These are phyloP conservation scores for Penicillium sclerotigenum DNA, from an alignment of 2,329 filamentous ascomycete genomes.

Conservation along the genomic window DNA sequence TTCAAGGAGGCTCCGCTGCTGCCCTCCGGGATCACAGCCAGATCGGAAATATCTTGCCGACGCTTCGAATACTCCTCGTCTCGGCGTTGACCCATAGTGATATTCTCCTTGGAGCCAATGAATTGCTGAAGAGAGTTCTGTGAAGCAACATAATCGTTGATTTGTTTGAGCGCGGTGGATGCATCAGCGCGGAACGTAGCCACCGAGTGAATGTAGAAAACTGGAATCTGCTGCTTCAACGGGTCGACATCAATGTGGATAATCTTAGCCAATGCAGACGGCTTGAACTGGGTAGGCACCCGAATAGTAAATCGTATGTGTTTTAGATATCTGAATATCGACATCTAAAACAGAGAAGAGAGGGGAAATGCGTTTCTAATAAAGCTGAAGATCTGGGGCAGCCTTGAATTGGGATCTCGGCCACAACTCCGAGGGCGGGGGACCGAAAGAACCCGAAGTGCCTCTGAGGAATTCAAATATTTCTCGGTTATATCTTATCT, in stretches of 20 bases:
- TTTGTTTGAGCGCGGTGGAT: constrained; percentile 63
- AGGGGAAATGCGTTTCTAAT: constrained; percentile 3
- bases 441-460: not conserved
- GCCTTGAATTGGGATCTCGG: constrained; percentile 10
- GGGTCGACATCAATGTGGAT: constrained; percentile 66
- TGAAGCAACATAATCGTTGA: constrained; percentile 59
- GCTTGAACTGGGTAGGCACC: constrained; percentile 74
- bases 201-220: constrained; percentile 67
- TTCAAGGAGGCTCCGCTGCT: constrained; percentile 62
- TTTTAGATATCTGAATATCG: not conserved
- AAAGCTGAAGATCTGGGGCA: constrained; percentile 6
- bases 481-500: not conserved
- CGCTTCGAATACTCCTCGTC: constrained; percentile 57
- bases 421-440: constrained; percentile 20
- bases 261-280: constrained; percentile 55
- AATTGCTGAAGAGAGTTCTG: constrained; percentile 45
- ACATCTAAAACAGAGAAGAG: not conserved
- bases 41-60: constrained; percentile 57
- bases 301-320: constrained; percentile 30
- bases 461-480: not conserved
- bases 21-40: constrained; percentile 51
- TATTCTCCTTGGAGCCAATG: constrained; percentile 42
- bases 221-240: constrained; percentile 68
- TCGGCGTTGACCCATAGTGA: constrained; percentile 53
- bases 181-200: constrained; percentile 66